Percentiles rank a stretch among this genome's conserved stretches.
Evolutionary conservation across 306 rosid genomes (phyloP).

Genomic region (Pachyrhizus erosus): DNA sequence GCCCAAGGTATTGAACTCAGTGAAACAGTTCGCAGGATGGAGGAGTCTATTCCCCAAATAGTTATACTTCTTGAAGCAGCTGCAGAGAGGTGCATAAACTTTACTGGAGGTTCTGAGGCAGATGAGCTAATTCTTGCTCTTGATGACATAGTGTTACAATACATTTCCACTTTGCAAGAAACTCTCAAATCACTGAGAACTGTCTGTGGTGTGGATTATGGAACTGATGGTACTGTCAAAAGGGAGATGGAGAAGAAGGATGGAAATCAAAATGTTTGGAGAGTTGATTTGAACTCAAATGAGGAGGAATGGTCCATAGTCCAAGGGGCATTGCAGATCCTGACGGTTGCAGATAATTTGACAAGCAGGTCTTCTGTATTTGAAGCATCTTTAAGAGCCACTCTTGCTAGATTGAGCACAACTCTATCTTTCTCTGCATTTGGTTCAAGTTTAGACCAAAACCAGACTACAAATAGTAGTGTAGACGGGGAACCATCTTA

Average conservation of each 20-base stretch:
- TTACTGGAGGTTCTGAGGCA: conserved; percentile 99
- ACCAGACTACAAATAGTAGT: conserved; percentile 53
- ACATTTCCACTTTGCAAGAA: conserved; percentile 88
- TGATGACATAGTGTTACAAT: conserved; percentile 91
- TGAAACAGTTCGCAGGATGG: conserved; percentile 99
- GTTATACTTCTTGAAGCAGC: conserved; percentile 94
- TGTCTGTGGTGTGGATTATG: conserved; percentile 93
- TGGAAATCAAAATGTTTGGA: conserved; percentile 67
- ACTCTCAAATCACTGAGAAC: conserved; percentile 89
- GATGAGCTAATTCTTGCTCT: conserved; percentile 92
- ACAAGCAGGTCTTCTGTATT: conserved; percentile 98
- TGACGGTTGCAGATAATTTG: conserved; percentile 93
- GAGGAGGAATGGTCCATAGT: conserved; percentile 99
- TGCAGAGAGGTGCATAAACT: conserved; percentile 93
- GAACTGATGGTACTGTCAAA: conserved; percentile 65
- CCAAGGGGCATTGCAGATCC: conserved; percentile 97
- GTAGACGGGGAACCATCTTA: conserved; percentile 61
- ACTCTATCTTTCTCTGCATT: conserved; percentile 78
- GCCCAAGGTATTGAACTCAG: conserved; percentile 99
- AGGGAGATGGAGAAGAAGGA: conserved; percentile 88
- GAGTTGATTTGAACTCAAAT: conserved; percentile 75
- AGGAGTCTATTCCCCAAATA: conserved; percentile 96
- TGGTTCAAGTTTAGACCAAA: conserved; percentile 89
- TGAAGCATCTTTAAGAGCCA: conserved; percentile 96
- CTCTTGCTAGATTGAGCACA: conserved; percentile 94